Conservation (phyloP, 2,329 filamentous ascomycete genomes). For the Didymella segeticola region DNA sequence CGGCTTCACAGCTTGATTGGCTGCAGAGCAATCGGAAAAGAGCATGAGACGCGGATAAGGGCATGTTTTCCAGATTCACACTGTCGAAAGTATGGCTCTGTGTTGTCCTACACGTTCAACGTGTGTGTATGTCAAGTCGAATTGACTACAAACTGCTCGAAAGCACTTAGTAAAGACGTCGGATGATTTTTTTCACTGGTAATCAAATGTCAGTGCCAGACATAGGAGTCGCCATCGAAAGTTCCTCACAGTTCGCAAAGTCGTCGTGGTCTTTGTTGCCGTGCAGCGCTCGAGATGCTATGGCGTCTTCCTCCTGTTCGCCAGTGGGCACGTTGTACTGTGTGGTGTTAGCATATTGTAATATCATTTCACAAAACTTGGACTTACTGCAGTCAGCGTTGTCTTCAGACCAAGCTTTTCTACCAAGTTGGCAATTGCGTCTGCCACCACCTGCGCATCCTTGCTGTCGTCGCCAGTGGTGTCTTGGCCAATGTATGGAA, state of each 20-base stretch:
- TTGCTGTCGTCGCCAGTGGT: constrained; percentile 52
- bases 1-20: constrained; percentile 24
- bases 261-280: constrained; percentile 47
- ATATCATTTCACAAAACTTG: not conserved
- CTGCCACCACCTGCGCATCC: constrained; percentile 54
- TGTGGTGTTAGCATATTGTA: constrained; percentile 18
- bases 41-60: constrained; percentile 17
- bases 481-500: constrained; percentile 54
- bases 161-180: constrained; percentile 35
- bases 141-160: no score
- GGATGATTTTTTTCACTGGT: constrained; percentile 44
- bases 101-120: not conserved
- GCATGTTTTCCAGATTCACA: constrained; percentile 28
- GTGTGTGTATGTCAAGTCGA: not conserved
- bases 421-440: constrained; percentile 56
- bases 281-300: constrained; percentile 43
- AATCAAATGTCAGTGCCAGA: constrained; percentile 9
- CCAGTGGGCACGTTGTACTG: constrained; percentile 47
- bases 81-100: constrained; percentile 8
- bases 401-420: constrained; percentile 52
- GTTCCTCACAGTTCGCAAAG: constrained; percentile 40
- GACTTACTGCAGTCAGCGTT: constrained; percentile 42
- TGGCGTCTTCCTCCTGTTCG: constrained; percentile 46
- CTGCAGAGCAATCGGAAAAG: constrained; percentile 14
- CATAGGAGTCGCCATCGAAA: not conserved